Conservation (phyloP, 495 filamentous ascomycete genomes). For the Penicillium ochrochloron region DNA sequence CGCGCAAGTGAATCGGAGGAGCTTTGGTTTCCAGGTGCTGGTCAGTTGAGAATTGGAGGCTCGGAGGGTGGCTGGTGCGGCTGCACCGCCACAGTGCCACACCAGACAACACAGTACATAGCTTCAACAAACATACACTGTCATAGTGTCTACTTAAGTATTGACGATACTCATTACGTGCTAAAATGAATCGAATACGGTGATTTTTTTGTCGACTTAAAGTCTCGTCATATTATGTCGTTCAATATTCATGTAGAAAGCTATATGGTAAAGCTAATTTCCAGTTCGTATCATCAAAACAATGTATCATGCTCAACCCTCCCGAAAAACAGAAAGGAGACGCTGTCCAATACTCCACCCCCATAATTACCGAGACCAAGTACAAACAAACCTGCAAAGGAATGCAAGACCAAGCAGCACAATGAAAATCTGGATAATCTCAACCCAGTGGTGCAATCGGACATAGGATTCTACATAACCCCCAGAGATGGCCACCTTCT, state of each 20-base stretch:
- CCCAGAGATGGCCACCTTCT: slow-evolving; percentile 39
- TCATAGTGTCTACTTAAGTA: not conserved
- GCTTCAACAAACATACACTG: not conserved
- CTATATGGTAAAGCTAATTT: slow-evolving; percentile 1
- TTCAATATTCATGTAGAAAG: not conserved
- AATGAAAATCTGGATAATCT: slow-evolving; percentile 61
- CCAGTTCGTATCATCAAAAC: slow-evolving; percentile 8
- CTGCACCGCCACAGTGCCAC: slow-evolving; percentile 31
- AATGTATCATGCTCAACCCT: not conserved
- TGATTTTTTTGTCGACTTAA: too few species aligned
- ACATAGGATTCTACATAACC: slow-evolving; percentile 66
- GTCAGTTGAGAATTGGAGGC: slow-evolving; percentile 32
- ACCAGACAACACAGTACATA: not conserved
- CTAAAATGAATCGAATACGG: too few species aligned
- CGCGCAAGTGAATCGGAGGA: slow-evolving; percentile 30
- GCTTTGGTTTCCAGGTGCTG: slow-evolving; percentile 19
- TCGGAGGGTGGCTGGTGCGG: slow-evolving; percentile 26
- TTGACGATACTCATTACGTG: too few species aligned
- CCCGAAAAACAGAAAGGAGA: not conserved
- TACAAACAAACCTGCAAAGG: slow-evolving; percentile 32
- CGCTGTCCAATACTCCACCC: not conserved
- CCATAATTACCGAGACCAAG: not conserved
- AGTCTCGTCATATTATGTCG: not conserved
- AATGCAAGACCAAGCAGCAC: slow-evolving; percentile 43
- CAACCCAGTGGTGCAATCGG: slow-evolving; percentile 53